Conservation (phyloP, 495 filamentous ascomycete species). For the Darksidea phi region DNA sequence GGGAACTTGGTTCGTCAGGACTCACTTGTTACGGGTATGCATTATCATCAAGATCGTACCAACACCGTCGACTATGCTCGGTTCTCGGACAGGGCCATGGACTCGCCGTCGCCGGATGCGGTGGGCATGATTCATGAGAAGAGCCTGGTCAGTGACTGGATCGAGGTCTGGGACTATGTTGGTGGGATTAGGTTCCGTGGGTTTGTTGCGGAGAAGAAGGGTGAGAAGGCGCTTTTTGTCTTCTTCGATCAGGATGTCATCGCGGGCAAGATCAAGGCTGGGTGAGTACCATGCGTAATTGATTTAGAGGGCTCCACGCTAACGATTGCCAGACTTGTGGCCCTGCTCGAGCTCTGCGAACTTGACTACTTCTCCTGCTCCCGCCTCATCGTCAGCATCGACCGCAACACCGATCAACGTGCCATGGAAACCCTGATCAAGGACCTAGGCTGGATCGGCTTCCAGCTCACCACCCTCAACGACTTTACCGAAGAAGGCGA, state of each 20-base stretch:
- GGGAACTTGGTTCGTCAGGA: constrained; percentile 61
- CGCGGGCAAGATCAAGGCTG: constrained; percentile 77
- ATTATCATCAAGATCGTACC: constrained; percentile 18
- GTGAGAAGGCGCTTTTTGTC: constrained; percentile 74
- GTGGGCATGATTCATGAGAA: constrained; percentile 16
- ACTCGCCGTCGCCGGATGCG: constrained; percentile 34
- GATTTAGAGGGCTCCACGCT: not conserved
- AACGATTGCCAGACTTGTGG: constrained; percentile 64
- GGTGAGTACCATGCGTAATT: constrained; percentile 56
- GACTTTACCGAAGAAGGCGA: constrained; percentile 61
- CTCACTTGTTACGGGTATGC: constrained; percentile 71
- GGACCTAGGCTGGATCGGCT: constrained; percentile 90
- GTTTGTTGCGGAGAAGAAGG: constrained; percentile 65
- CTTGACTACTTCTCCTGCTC: constrained; percentile 68
- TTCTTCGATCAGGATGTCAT: constrained; percentile 75
- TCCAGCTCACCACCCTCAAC: constrained; percentile 74
- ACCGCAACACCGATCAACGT: constrained; percentile 60
- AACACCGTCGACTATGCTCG: constrained; percentile 25
- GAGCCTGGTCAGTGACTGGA: constrained; percentile 53
- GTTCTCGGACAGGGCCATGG: constrained; percentile 24
- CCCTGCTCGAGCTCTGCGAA: constrained; percentile 80
- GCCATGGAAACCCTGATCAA: constrained; percentile 62
- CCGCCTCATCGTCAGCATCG: constrained; percentile 76
- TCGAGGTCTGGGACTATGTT: constrained; percentile 89
- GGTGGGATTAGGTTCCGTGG: constrained; percentile 79